Evolutionary conservation across 768 basidiomycete genomes (phyloP).

Genomic region (Agrocybe pediades): DNA sequence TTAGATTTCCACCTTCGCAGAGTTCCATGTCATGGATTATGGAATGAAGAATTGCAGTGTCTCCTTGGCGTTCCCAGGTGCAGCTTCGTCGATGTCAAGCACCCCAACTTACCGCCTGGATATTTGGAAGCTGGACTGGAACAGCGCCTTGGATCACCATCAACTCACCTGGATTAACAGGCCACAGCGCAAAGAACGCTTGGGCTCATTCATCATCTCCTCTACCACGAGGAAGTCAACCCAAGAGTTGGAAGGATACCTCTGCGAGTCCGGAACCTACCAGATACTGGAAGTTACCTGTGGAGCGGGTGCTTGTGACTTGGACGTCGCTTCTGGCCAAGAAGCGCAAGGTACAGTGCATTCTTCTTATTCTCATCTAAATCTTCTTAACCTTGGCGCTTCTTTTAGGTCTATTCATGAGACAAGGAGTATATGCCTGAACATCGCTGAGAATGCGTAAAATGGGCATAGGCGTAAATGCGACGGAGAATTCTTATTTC

Average conservation of each 20-base stretch:
- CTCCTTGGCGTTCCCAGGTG: background rate
- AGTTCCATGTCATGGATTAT: slow-evolving; percentile 30
- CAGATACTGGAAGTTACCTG: background rate
- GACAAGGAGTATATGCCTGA: too few relatives aligned
- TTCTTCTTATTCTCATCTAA: background rate
- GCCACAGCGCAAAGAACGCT: too few relatives aligned
- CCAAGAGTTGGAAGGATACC: background rate
- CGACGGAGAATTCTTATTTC: too few relatives aligned
- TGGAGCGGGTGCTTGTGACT: background rate
- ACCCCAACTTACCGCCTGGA: background rate
- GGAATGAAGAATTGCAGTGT: slow-evolving; percentile 29
- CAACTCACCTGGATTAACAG: too few relatives aligned
- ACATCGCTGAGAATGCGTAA: background rate
- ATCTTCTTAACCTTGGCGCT: too few relatives aligned
- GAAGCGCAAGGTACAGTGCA: background rate
- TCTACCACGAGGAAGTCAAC: too few relatives aligned
- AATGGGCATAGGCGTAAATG: background rate
- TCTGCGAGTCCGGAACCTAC: background rate
- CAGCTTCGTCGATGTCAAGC: background rate
- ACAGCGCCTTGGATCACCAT: background rate
- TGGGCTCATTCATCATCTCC: too few relatives aligned
- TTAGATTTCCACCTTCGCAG: slow-evolving; percentile 27
- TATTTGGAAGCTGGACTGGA: background rate
- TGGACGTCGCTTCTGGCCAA: background rate
- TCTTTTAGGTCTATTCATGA: too few relatives aligned